These are phyloP conservation scores for Craterostigma plantagineum DNA, from an alignment of 257 asterid species.

Conservation along the genomic window DNA sequence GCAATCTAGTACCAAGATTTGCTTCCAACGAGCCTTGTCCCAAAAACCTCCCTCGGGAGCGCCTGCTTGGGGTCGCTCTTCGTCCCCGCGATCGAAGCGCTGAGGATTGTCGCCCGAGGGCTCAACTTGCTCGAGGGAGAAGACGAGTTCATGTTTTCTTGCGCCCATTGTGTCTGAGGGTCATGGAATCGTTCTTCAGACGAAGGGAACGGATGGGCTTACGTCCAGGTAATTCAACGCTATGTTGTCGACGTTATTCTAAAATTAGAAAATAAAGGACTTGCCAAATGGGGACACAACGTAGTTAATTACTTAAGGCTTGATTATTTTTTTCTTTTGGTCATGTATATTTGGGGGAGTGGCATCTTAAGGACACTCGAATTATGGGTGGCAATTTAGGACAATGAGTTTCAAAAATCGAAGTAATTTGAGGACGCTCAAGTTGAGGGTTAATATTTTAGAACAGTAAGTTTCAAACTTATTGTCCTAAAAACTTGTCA, in stretches of 20 bases:
- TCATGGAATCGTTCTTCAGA: constrained; percentile 73
- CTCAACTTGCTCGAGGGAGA: constrained; percentile 87
- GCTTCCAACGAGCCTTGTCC: constrained; percentile 76
- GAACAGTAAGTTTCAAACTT: too few species aligned
- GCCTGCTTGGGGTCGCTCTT: constrained; percentile 85
- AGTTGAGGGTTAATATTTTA: too few species aligned
- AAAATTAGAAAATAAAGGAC: too few species aligned
- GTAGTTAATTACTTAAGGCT: too few species aligned
- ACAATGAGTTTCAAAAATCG: too few species aligned
- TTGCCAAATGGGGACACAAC: too few species aligned
- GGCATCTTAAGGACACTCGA: too few species aligned
- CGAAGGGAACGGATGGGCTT: constrained; percentile 98
- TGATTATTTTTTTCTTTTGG: too few species aligned
- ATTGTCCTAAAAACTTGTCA: too few species aligned
- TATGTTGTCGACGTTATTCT: neutral
- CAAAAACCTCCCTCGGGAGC: constrained; percentile 75
- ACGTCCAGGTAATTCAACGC: constrained; percentile 45
- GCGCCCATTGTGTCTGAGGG: constrained; percentile 86
- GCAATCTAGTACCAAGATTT: constrained; percentile 73
- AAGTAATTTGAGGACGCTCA: too few species aligned
- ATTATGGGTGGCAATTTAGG: too few species aligned
- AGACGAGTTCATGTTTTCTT: constrained; percentile 93
- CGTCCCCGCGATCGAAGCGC: constrained; percentile 70
- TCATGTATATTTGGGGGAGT: too few species aligned
- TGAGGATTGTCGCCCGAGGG: constrained; percentile 78